phyloP scores from a whole-genome alignment of 1,139 yeast species.

The Magnusiomyces suaveolens region DNA sequence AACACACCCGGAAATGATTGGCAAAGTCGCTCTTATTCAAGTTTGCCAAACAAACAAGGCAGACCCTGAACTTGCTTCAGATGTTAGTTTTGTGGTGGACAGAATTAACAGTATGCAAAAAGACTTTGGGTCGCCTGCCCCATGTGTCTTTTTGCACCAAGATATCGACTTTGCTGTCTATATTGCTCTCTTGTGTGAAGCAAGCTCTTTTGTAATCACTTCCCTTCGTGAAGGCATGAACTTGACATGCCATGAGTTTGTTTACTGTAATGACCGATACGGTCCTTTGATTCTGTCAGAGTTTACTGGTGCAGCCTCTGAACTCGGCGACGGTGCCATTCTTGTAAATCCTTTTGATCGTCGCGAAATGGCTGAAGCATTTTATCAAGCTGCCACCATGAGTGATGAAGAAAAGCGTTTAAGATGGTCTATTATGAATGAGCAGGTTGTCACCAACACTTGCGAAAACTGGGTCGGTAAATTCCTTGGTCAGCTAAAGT shows the following conservation, averaged over 20 bases:
- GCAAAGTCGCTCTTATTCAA: constrained; percentile 67
- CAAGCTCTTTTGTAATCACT: constrained; percentile 78
- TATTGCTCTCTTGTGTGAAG: constrained; percentile 74
- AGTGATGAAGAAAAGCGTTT: constrained; percentile 43
- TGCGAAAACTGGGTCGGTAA: constrained; percentile 64
- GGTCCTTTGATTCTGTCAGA: constrained; percentile 85
- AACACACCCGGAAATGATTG: constrained; percentile 60
- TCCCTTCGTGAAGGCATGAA: constrained; percentile 96
- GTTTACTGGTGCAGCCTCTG: constrained; percentile 86
- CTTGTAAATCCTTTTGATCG: constrained; percentile 89
- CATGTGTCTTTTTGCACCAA: constrained; percentile 78
- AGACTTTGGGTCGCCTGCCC: constrained; percentile 47
- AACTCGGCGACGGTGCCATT: constrained; percentile 43
- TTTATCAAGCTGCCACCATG: constrained; percentile 58
- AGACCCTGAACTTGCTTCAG: constrained; percentile 47
- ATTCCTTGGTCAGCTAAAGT: constrained; percentile 47
- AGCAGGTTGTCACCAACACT: constrained; percentile 54
- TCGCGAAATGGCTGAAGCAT: constrained; percentile 51
- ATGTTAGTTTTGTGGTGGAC: constrained; percentile 67
- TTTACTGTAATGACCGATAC: constrained; percentile 62
- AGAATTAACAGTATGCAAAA: constrained; percentile 75
- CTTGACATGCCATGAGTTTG: constrained; percentile 88
- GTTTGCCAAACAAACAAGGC: constrained; percentile 56
- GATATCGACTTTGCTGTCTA: constrained; percentile 86
- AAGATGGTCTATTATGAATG: constrained; percentile 55